Evolutionary conservation across 1,284 basidiomycete species (phyloP), one percentile per base, ranked within the genome.

Genomic region (Termitomyces sp.): DNA sequence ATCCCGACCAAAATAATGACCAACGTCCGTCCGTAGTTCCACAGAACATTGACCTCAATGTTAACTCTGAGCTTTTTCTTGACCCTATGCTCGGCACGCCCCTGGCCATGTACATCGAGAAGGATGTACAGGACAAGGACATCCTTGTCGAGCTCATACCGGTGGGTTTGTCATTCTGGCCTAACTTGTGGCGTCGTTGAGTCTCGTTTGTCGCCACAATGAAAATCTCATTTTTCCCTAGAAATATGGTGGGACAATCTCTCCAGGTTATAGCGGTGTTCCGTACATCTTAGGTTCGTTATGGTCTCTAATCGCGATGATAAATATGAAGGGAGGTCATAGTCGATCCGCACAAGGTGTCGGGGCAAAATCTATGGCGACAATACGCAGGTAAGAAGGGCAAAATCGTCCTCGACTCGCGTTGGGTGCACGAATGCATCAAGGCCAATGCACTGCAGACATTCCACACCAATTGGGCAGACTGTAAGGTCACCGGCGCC

Each of bases 1-100:
- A 74, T 65, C 70, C 70, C 63, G 65, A 69, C 62, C 60, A 67
- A 61, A 62, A 59, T 57, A 61, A 24, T 45, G 57, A 58, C 33
- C 63, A 62, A 52, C 63, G 64, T 50, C 58, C 62, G 51, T 56
- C 63, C 19, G 51, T 55, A 21, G 63, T 62, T 38, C 58, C 64
- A 46, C 63, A 60, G 31, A 63, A 64, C 19, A 42, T 57, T 51
- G 66, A 68, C 39, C 60, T 61, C 53, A 69, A 65, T 64, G 61
- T 64, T 64, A 71, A 66, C 55, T 64, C 62, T 55, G 75, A 78
- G 59, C 75, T 91, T 55, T 92, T 92, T 65, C 71, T 88, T 53
- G 89, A 92, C 67, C 86, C 86, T 60, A 84, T 88, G 80, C 79
- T 88, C 69, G 89, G 90, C 63, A 81, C 76, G 1, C 83, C 88